Evolutionary conservation across 1,284 basidiomycete species (phyloP), one percentile per base, ranked within the genome.

Genomic region (Cryptococcus sp.): DNA sequence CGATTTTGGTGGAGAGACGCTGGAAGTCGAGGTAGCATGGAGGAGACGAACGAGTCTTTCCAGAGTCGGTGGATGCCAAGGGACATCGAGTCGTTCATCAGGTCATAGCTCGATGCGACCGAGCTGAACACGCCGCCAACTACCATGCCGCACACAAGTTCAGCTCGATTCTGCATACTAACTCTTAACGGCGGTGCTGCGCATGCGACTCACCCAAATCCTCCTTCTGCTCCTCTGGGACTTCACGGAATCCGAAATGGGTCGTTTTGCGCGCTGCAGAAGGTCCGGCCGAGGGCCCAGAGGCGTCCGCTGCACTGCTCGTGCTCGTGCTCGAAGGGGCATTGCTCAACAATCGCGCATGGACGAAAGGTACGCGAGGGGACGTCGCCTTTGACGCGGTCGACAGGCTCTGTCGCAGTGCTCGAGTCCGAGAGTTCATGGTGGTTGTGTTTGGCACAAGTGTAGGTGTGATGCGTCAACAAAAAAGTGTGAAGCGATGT

Each of bases 31-130:
- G 95, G 95, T 67, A 88, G 85, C 60, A 99, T 81, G 4, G 83
- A 81, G 7, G 86, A 84, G 44, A 99, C 89, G 76, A 92, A 93
- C 46, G 87, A 85, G 78, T 98, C 93, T 80, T 99, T 99, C 96
- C 96, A 99, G 27, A 99, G 81, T 47, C 96, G 85, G 76, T 99
- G 96, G 25, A 99, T 89, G 38, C 96, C 96, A 59, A 98, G 81
- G 5, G 95, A 99, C 82, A 95, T 92, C 25, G 93, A 92, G 75
- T 99, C 96, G 83, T 99, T 99, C 94, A 99, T 97, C 45, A 98
- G 78, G 79, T 99, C 95, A 80, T 99, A 99, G 54, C 87, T 91
- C 44, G 91, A 90, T 45, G 96, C 93, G 55, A 99, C 95, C 5
- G 91, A 95, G 69, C 91, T 89, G 81, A 99, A 99, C 55, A 99